These are phyloP conservation scores for Trichoderma orchidacearum DNA, from an alignment of 495 filamentous ascomycete genomes.

Conservation along the genomic window DNA sequence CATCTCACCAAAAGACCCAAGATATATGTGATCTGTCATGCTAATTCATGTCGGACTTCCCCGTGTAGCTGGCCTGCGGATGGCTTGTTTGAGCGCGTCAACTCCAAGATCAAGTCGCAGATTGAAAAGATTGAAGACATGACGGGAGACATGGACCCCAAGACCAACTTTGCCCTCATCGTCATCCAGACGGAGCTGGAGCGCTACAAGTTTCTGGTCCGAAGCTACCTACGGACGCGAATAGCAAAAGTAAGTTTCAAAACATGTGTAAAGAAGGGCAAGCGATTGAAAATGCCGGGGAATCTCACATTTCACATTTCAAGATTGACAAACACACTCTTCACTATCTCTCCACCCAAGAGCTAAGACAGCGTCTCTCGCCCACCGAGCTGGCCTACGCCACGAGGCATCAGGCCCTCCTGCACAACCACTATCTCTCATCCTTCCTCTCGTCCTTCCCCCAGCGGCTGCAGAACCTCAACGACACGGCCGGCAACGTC, in stretches of 20 bases:
- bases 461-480: conserved; percentile 56
- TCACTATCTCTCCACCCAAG: conserved; percentile 41
- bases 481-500: conserved; percentile 79
- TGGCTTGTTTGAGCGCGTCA: conserved; percentile 54
- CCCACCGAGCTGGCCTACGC: conserved; percentile 63
- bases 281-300: not conserved
- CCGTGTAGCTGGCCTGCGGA: conserved; percentile 32
- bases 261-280: conserved; percentile 4
- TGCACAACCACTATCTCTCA: conserved; percentile 67
- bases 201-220: conserved; percentile 77
- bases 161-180: conserved; percentile 81
- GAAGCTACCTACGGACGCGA: conserved; percentile 71
- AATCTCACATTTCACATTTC: not conserved
- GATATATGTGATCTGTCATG: no score
- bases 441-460: conserved; percentile 79
- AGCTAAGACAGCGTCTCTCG: conserved; percentile 44
- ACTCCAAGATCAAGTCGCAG: conserved; percentile 53
- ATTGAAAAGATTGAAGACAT: conserved; percentile 63
- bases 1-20: not conserved
- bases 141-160: conserved; percentile 69
- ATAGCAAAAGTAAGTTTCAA: conserved; percentile 52
- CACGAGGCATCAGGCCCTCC: conserved; percentile 63
- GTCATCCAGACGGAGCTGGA: conserved; percentile 95
- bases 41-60: no score
- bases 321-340: conserved; percentile 59